Conservation (phyloP, 1,284 basidiomycete genomes). For the Taiwanofungus camphoratus region DNA sequence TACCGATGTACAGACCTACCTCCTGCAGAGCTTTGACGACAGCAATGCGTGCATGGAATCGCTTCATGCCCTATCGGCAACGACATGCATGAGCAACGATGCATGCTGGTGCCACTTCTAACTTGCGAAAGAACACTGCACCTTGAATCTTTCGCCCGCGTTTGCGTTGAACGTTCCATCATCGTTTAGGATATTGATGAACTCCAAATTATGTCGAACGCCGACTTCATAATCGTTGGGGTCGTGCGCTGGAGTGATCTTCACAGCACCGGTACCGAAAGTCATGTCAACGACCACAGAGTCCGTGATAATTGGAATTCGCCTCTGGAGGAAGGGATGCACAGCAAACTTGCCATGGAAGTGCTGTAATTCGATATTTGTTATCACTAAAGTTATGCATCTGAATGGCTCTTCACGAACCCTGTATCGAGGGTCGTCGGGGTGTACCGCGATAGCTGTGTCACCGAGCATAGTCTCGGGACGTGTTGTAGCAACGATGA, state of each 20-base stretch:
- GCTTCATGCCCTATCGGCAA: constrained; percentile 78
- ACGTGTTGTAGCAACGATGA: constrained; percentile 95
- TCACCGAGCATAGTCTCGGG: constrained; percentile 99
- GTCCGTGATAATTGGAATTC: constrained; percentile 88
- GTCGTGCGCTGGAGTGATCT: constrained; percentile 99
- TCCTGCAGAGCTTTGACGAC: constrained; percentile 87
- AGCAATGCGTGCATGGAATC: constrained; percentile 88
- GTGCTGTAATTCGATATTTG: constrained; percentile 36
- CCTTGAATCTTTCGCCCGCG: constrained; percentile 77
- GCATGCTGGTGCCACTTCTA: neutral
- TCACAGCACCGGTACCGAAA: constrained; percentile 98
- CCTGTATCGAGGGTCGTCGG: constrained; percentile 89
- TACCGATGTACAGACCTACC: constrained; percentile 83
- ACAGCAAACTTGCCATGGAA: constrained; percentile 90
- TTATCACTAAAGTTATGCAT: neutral
- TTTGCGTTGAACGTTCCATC: constrained; percentile 96
- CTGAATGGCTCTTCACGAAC: constrained; percentile 7
- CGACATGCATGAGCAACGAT: too few relatives aligned
- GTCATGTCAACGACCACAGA: constrained; percentile 82
- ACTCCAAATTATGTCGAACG: constrained; percentile 82
- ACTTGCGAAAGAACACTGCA: constrained; percentile 17
- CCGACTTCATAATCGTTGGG: constrained; percentile 98
- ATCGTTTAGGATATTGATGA: constrained; percentile 96
- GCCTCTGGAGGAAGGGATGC: constrained; percentile 89
- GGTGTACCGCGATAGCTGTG: constrained; percentile 96